A percentile compares a stretch with the other conserved stretches of the same genome.
Evolutionary conservation across 495 filamentous ascomycete genomes (phyloP).

Genomic region (Bacidia gigantensis): DNA sequence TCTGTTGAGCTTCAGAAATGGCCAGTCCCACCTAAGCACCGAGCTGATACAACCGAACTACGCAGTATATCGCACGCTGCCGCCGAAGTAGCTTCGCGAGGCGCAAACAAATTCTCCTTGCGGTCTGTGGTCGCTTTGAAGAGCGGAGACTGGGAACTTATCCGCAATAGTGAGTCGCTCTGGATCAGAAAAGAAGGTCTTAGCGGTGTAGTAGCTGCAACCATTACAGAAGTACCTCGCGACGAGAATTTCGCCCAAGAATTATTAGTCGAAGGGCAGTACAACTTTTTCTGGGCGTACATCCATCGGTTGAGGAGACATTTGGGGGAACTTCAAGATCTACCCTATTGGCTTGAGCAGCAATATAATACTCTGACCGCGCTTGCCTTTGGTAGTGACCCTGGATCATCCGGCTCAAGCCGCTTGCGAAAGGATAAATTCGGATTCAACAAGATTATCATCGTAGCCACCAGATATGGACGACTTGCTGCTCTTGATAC

Average conservation of each 20-base stretch:
- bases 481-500: constrained; percentile 66
- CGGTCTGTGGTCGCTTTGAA: constrained; percentile 57
- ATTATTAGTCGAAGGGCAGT: constrained; percentile 74
- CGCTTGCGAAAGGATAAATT: constrained; percentile 62
- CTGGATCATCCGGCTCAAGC: constrained; percentile 47
- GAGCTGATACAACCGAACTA: constrained; percentile 18
- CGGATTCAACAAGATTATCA: constrained; percentile 69
- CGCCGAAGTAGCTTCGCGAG: constrained; percentile 66
- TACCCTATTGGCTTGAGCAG: constrained; percentile 56
- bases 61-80: constrained; percentile 47
- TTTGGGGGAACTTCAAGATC: constrained; percentile 56
- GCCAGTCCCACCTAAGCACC: constrained; percentile 35
- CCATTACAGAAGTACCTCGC: constrained; percentile 56
- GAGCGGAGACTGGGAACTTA: constrained; percentile 68
- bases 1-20: constrained; percentile 63
- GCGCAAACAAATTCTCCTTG: constrained; percentile 53
- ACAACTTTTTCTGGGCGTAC: constrained; percentile 65
- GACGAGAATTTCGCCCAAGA: constrained; percentile 62
- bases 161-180: constrained; percentile 63
- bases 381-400: constrained; percentile 50
- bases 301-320: constrained; percentile 79
- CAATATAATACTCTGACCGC: constrained; percentile 9
- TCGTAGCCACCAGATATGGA: constrained; percentile 70
- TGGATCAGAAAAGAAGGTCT: constrained; percentile 80
- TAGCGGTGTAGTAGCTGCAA: constrained; percentile 57